Percentiles rank a stretch among this genome's conserved stretches.
Conservation (phyloP, 306 rosid genomes). For the Oemleria cerasiformis region DNA sequence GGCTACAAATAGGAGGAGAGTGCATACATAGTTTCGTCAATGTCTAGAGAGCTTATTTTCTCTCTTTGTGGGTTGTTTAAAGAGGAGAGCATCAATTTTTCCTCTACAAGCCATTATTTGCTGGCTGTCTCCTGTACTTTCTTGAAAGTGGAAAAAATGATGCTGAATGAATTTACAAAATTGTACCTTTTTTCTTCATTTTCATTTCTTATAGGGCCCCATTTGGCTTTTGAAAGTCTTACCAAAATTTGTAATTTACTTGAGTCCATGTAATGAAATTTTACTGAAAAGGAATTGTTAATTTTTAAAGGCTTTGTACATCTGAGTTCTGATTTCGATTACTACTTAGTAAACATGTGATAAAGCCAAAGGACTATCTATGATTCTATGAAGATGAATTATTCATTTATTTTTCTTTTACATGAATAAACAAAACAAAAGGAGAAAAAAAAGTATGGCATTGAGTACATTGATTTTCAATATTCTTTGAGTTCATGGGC, state of each 20-base stretch:
- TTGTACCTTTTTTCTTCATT: slow-evolving; percentile 15
- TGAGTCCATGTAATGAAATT: slow-evolving; percentile 16
- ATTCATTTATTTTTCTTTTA: slow-evolving; percentile 1
- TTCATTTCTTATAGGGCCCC: slow-evolving; percentile 25
- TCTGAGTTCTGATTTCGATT: no score
- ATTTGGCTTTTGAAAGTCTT: slow-evolving; percentile 25
- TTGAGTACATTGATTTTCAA: not conserved
- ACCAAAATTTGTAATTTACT: slow-evolving; percentile 24
- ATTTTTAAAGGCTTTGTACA: not conserved
- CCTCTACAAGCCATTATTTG: slow-evolving; percentile 22
- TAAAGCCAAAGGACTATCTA: no score
- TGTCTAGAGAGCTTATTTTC: slow-evolving; percentile 31
- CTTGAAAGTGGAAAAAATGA: slow-evolving; percentile 7
- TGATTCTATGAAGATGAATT: not conserved
- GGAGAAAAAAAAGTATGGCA: not conserved
- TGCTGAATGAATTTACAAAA: slow-evolving; percentile 13
- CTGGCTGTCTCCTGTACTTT: slow-evolving; percentile 25
- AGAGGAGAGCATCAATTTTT: not conserved
- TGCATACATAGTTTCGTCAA: slow-evolving; percentile 10
- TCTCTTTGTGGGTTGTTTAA: slow-evolving; percentile 25
- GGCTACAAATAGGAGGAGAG: slow-evolving; percentile 32
- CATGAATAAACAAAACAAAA: not conserved
- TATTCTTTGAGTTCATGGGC: slow-evolving; percentile 34
- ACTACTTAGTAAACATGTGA: no score
- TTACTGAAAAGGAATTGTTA: slow-evolving; percentile 2